Percentiles rank a stretch among this genome's conserved stretches.
phyloP scores from a whole-genome alignment of 306 rosid species.

The Vigna unguiculata region DNA sequence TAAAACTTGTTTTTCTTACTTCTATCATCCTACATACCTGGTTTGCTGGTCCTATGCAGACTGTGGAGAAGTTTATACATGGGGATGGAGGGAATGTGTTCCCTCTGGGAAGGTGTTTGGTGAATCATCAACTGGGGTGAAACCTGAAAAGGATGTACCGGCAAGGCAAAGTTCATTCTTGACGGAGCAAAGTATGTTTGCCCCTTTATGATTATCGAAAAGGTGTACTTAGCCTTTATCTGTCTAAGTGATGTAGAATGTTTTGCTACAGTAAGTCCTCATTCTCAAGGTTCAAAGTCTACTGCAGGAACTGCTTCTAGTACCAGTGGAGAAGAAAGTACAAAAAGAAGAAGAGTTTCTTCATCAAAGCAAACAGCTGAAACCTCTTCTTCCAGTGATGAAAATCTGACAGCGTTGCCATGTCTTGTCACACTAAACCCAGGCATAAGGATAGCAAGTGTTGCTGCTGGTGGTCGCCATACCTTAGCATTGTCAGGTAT shows the following conservation, averaged over 20 bases:
- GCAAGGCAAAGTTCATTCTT: constrained; percentile 67
- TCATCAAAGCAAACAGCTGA: constrained; percentile 79
- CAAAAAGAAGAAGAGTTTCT: constrained; percentile 81
- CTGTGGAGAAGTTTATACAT: constrained; percentile 80
- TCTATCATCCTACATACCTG: constrained; percentile 22
- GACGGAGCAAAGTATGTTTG: constrained; percentile 73
- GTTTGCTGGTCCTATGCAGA: constrained; percentile 56
- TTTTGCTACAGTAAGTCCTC: constrained; percentile 72
- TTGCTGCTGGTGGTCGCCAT: constrained; percentile 98
- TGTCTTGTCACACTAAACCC: constrained; percentile 85
- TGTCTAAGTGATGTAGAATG: constrained; percentile 46
- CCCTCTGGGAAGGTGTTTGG: constrained; percentile 89
- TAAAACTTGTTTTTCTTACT: background rate
- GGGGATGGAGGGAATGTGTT: constrained; percentile 99
- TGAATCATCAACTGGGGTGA: constrained; percentile 55
- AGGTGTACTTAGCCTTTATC: constrained; percentile 37
- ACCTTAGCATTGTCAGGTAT: constrained; percentile 87
- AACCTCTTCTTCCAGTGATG: constrained; percentile 80
- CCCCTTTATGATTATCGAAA: constrained; percentile 42
- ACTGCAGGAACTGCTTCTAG: constrained; percentile 56
- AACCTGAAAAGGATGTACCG: constrained; percentile 64
- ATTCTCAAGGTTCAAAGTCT: constrained; percentile 68
- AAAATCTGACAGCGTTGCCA: constrained; percentile 77
- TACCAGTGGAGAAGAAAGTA: constrained; percentile 72
- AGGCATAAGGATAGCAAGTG: constrained; percentile 76